Evolutionary conservation across 169 alveolate genomes (phyloP).

Genomic region (Plasmodium gonderi): DNA sequence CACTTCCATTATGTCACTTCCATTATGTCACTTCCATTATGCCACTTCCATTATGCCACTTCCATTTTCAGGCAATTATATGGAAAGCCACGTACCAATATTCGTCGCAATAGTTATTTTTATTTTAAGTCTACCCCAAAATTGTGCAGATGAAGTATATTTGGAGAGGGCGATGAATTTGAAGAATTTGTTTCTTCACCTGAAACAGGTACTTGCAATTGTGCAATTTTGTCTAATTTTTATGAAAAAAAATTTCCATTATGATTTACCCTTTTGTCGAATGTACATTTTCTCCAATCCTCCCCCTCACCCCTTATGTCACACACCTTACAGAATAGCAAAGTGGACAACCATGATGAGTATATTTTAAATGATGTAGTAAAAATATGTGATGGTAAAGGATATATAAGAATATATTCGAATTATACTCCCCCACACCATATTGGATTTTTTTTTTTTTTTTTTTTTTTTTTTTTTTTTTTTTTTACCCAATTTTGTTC

Average conservation of each 20-base stretch:
- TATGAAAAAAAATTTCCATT: too few relatives aligned
- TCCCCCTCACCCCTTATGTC: neutral
- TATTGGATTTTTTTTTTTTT: neutral
- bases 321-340: constrained; percentile 37
- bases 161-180: constrained; percentile 38
- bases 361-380: constrained; percentile 50
- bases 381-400: constrained; percentile 54
- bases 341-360: constrained; percentile 72
- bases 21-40: neutral
- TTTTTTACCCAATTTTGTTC: too few relatives aligned
- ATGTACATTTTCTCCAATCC: too few relatives aligned
- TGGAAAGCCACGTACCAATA: constrained; percentile 68
- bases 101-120: constrained; percentile 36
- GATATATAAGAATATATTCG: neutral
- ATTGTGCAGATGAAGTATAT: constrained; percentile 13
- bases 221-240: too few relatives aligned
- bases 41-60: neutral
- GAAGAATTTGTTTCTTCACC: constrained; percentile 27
- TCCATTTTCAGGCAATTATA: constrained; percentile 41
- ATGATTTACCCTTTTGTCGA: too few relatives aligned
- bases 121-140: constrained; percentile 64
- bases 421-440: neutral
- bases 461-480: neutral
- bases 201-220: constrained; percentile 42
- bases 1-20: neutral